Evolutionary conservation across 305 asterid species (phyloP), one percentile per base, ranked within the genome.

Genomic region (Fraxinus floribunda): DNA sequence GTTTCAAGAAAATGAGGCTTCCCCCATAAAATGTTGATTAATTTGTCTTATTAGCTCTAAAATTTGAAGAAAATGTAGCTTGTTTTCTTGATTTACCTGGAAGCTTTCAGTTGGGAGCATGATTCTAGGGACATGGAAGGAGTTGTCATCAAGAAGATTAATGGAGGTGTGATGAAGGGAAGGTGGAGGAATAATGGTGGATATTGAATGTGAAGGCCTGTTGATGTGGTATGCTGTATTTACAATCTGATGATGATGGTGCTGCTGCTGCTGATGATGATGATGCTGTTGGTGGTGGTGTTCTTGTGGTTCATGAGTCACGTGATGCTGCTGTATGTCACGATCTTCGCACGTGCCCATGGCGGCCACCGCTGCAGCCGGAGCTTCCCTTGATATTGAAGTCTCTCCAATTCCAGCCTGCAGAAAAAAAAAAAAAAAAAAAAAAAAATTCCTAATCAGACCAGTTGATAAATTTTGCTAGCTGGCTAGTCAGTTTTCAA

Each of bases 191-290:
- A 96, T 87, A 36, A 93, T 94, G 83, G 97, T 85, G 29, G 98
- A 92, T 36, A 94, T 90, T 80, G 99, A 89, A 76, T 91, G 97
- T 1, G 97, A 88, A 22, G 99, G 98, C 85, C 92, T 82, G 89
- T 86, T 92, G 77, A 93, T 87, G 83, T 96, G 98, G 70, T 81
- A 94, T 4, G 99, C 93, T 3, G 93, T 72, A 1, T 93, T 72
- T 26, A 90, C 87, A 29, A 90, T 84, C 83, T 84, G 87, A 18
- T 90, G 74, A 26, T 66, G 73, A 0, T 68, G 91, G 5, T 52
- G 57, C 6, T 46, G 75, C 29, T 46, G 57, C 2, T 52, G 62
- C 0, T 52, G 55, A 1, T 11, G 92, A 1, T 79, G 94, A 1
- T 73, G 88, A 18, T 55, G 26, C 1, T 57, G 68, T 4, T 60